Evolutionary conservation across 2,329 filamentous ascomycete species (phyloP).

Genomic region (Aspergillus novofumigatus): DNA sequence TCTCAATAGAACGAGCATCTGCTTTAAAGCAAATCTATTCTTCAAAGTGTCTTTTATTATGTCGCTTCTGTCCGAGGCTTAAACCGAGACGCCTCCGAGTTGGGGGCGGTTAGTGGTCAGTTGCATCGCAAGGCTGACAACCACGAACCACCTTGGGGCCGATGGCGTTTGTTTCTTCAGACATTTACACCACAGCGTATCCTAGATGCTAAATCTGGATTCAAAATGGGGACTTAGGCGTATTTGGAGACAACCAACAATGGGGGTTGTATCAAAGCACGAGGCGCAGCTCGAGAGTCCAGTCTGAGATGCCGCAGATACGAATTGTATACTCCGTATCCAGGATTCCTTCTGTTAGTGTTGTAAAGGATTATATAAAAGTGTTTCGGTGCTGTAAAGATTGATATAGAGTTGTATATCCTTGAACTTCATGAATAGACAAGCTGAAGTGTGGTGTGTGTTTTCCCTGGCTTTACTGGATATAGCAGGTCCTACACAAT

Average conservation of each 20-base stretch:
- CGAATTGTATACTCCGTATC: not conserved
- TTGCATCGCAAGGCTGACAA: not conserved
- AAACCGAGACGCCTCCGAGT: not conserved
- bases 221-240: not conserved
- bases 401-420: not conserved
- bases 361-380: not conserved
- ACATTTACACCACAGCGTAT: not conserved
- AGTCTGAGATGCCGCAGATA: not conserved
- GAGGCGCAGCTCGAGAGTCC: not conserved
- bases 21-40: no score
- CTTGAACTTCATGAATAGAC: not conserved
- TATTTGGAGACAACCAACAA: not conserved
- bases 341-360: not conserved
- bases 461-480: not conserved
- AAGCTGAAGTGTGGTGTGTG: not conserved
- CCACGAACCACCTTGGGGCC: not conserved
- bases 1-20: no score
- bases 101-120: not conserved
- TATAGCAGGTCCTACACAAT: not conserved
- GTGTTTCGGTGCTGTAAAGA: not conserved
- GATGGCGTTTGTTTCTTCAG: not conserved
- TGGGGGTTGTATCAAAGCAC: not conserved
- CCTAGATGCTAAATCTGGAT: not conserved
- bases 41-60: no score
- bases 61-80: not conserved